Conservation (phyloP, 352 stramenopile genomes). For the Phytopythium helicoides region DNA sequence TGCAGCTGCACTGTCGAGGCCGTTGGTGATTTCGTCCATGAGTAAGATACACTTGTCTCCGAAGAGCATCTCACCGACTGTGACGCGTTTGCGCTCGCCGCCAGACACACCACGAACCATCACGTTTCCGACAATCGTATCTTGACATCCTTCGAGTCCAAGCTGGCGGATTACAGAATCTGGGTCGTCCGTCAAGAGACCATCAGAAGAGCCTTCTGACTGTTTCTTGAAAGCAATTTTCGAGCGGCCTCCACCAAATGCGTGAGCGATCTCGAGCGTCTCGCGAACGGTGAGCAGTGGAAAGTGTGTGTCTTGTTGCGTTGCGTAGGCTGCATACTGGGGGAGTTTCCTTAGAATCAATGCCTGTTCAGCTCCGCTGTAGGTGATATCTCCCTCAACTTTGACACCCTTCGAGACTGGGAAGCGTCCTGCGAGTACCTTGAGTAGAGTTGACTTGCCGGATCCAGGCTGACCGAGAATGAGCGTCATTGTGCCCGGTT, state of each 20-base stretch:
- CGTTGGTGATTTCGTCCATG: slow-evolving; percentile 77
- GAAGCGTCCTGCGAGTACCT: slow-evolving; percentile 40
- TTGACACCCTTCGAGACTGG: slow-evolving; percentile 30
- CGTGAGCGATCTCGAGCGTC: slow-evolving; percentile 57
- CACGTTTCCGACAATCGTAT: slow-evolving; percentile 57
- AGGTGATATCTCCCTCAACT: slow-evolving; percentile 37
- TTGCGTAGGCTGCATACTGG: slow-evolving; percentile 41
- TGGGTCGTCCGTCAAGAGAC: slow-evolving; percentile 27
- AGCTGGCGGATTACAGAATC: slow-evolving; percentile 41
- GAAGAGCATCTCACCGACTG: slow-evolving; percentile 82
- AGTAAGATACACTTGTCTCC: slow-evolving; percentile 68
- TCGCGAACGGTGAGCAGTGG: slow-evolving; percentile 20
- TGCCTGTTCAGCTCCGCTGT: slow-evolving; percentile 35
- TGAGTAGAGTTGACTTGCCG: slow-evolving; percentile 22
- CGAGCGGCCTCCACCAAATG: slow-evolving; percentile 41
- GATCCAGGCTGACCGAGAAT: slow-evolving; percentile 29
- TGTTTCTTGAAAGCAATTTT: too few relatives aligned
- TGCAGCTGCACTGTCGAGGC: slow-evolving; percentile 53
- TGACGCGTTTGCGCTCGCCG: slow-evolving; percentile 87
- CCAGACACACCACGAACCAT: slow-evolving; percentile 69
- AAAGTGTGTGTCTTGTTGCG: slow-evolving; percentile 89
- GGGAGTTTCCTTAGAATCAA: slow-evolving; percentile 26
- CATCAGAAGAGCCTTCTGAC: too few relatives aligned
- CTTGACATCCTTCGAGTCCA: slow-evolving; percentile 38
- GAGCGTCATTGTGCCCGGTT: slow-evolving; percentile 36